phyloP scores from a whole-genome alignment of 176 grass and related monocot genomes.

The Microstegium vimineum region DNA sequence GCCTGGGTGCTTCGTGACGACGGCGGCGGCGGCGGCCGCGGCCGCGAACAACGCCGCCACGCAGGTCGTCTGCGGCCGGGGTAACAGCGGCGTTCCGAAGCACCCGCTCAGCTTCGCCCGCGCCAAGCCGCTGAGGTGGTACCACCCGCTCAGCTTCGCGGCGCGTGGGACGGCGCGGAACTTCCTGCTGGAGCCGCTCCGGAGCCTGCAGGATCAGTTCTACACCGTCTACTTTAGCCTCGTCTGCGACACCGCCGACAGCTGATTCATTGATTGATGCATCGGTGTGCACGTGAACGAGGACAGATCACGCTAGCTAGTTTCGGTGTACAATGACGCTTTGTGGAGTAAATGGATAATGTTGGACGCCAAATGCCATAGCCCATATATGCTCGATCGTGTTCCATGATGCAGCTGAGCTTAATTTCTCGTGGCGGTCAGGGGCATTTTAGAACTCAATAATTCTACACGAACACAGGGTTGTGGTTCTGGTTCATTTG shows the following conservation, averaged over 20 bases:
- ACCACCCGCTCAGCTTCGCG: conserved; percentile 58
- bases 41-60: conserved; percentile 1
- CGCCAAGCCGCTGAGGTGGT: conserved; percentile 36
- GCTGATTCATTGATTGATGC: background rate
- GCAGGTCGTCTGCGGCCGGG: conserved; percentile 33
- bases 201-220: conserved; percentile 67
- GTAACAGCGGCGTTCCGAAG: conserved; percentile 20
- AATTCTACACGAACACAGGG: background rate
- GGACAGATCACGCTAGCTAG: background rate
- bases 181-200: conserved; percentile 72
- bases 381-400: background rate
- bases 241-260: conserved; percentile 12
- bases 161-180: conserved; percentile 59
- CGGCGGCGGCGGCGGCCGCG: background rate
- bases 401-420: background rate
- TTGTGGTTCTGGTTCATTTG: background rate
- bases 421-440: background rate
- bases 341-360: background rate
- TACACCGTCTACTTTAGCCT: conserved; percentile 90
- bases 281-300: background rate
- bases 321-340: background rate
- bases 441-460: background rate
- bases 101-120: conserved; percentile 52
- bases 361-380: background rate
- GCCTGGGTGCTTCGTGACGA: conserved; percentile 56